phyloP scores from a whole-genome alignment of 106 monocot species.

The Acanthochlamys bracteata region DNA sequence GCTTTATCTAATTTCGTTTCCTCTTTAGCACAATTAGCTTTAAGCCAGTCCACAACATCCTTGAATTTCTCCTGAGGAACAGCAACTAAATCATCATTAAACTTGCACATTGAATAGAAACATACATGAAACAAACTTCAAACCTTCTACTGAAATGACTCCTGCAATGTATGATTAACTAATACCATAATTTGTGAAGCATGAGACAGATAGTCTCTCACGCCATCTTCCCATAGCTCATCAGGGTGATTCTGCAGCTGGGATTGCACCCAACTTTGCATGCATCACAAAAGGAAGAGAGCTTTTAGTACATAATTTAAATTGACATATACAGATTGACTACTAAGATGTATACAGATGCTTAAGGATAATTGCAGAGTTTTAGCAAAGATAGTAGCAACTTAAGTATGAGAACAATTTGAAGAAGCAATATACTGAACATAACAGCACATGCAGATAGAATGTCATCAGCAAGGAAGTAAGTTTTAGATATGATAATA shows the following conservation, averaged over 20 bases:
- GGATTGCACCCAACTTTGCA: slow-evolving; percentile 87
- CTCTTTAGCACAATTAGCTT: slow-evolving; percentile 40
- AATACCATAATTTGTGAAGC: slow-evolving; percentile 71
- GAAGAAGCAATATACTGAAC: too few relatives aligned
- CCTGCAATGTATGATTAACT: not conserved
- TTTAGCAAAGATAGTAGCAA: too few relatives aligned
- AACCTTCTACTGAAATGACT: not conserved
- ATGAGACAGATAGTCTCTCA: slow-evolving; percentile 73
- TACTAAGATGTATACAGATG: not conserved
- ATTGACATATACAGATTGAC: not conserved
- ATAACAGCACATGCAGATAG: too few relatives aligned
- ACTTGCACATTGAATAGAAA: not conserved
- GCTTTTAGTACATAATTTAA: not conserved
- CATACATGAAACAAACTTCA: not conserved
- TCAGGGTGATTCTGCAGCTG: slow-evolving; percentile 87
- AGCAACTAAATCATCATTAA: not conserved
- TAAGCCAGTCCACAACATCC: slow-evolving; percentile 90
- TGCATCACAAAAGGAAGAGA: not conserved
- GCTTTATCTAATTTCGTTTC: slow-evolving; percentile 8
- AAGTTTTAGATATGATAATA: too few relatives aligned
- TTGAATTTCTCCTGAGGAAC: slow-evolving; percentile 71
- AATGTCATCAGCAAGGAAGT: too few relatives aligned
- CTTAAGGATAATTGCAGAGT: not conserved
- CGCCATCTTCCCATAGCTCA: slow-evolving; percentile 94
- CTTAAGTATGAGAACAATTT: too few relatives aligned